Percentiles rank a stretch among this genome's conserved stretches.
phyloP scores from a whole-genome alignment of 2,329 filamentous ascomycete species.

The Epicoccum nigrum region DNA sequence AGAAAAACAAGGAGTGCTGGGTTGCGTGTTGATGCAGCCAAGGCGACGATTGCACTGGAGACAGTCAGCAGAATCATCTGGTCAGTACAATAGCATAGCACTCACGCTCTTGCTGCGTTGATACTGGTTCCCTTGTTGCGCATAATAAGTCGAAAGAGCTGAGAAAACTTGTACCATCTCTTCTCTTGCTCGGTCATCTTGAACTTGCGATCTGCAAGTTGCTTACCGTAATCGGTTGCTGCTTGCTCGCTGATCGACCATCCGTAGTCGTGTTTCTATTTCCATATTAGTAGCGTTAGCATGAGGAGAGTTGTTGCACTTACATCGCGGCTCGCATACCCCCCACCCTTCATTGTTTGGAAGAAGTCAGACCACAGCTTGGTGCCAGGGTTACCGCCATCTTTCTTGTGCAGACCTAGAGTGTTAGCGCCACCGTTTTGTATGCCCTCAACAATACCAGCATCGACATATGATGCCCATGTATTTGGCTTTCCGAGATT shows the following conservation, averaged over 20 bases:
- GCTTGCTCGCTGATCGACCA: slow-evolving; percentile 1
- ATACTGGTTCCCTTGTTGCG: background rate
- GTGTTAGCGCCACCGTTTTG: slow-evolving; percentile 1
- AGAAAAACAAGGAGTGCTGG: background rate
- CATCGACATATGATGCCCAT: slow-evolving; percentile 1
- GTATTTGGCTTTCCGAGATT: background rate
- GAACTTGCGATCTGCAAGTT: background rate
- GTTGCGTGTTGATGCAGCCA: too few relatives aligned
- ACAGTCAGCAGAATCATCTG: too few relatives aligned
- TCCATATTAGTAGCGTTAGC: too few relatives aligned
- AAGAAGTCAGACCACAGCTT: slow-evolving; percentile 1
- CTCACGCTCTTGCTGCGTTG: background rate
- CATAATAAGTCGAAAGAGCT: slow-evolving; percentile 3
- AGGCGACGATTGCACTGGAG: too few relatives aligned
- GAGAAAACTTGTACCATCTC: slow-evolving; percentile 4
- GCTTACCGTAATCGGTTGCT: slow-evolving; percentile 1
- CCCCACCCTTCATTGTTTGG: background rate
- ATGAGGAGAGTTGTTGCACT: too few relatives aligned
- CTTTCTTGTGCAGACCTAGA: background rate
- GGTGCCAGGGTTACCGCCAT: slow-evolving; percentile 1
- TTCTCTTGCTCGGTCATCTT: background rate
- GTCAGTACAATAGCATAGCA: background rate
- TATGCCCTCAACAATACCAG: slow-evolving; percentile 4
- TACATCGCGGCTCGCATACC: too few relatives aligned
- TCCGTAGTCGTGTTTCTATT: background rate